A percentile compares a stretch with the other conserved stretches of the same genome.
Conservation (phyloP, 2,329 filamentous ascomycete genomes). For the Tolypocladium tropicale region DNA sequence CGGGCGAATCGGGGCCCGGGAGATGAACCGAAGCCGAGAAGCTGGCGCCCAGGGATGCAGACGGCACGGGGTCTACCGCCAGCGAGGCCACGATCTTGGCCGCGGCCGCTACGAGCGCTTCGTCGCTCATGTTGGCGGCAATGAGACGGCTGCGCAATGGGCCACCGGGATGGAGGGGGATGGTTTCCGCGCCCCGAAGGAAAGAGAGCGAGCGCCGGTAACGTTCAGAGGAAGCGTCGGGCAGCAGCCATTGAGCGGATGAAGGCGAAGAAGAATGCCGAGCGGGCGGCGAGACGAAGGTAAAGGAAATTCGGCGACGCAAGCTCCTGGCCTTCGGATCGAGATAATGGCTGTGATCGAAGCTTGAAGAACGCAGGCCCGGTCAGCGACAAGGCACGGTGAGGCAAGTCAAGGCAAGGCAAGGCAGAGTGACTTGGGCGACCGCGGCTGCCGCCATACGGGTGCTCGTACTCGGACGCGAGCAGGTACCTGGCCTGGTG, state of each 20-base stretch:
- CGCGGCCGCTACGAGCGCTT: background rate
- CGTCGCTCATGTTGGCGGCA: background rate
- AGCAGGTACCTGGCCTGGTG: too few species aligned
- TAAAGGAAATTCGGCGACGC: background rate
- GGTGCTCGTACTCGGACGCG: too few species aligned
- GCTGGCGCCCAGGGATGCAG: background rate
- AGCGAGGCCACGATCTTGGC: background rate
- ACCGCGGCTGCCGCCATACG: background rate
- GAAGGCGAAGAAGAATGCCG: background rate
- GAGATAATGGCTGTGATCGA: background rate
- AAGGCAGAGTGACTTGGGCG: background rate
- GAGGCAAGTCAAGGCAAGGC: too few species aligned
- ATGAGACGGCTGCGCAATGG: background rate
- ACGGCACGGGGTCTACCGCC: background rate
- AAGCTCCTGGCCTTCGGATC: background rate
- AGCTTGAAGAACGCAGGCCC: background rate
- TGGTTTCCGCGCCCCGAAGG: too few species aligned
- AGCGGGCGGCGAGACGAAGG: background rate
- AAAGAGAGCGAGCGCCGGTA: background rate
- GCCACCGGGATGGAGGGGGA: too few species aligned
- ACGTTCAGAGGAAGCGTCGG: background rate
- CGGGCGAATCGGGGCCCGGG: constrained; percentile 63
- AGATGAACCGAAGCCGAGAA: constrained; percentile 42
- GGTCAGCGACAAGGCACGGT: background rate
- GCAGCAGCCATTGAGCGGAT: background rate